Evolutionary conservation across 257 asterid genomes (phyloP), one percentile per base, ranked within the genome.

Genomic region (Jacaranda mimosifolia): DNA sequence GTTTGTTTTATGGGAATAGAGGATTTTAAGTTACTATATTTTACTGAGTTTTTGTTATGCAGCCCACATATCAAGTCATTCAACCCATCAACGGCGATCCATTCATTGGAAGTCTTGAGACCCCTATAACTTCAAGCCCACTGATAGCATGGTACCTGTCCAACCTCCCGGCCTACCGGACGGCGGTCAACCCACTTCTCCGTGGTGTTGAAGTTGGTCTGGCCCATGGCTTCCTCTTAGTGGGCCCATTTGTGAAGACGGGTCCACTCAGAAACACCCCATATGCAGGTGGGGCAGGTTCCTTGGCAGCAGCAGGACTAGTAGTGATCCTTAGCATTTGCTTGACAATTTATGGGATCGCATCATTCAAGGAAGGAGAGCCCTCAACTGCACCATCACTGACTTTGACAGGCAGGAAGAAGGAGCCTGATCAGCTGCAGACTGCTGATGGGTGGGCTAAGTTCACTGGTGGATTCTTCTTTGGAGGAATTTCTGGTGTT

Each of bases 71-170:
- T 87, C 99, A 96, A 90, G 99, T 93, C 35, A 51, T 94, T 67
- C 96, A 92, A 77, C 98, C 99, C 14, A 80, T 94, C 78, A 94
- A 94, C 39, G 98, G 97, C 4, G 99, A 96, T 58, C 99, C 99
- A 1, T 96, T 96, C 89, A 93, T 96, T 18, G 98, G 98, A 66
- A 91, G 97, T 63, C 91, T 93, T 0, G 98, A 93, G 69, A 96
- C 99, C 6, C 99, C 99, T 0, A 85, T 96, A n/a, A 96, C 99
- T 14, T 93, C 98, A 11, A 96, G 99, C 71, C 99, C 99, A 12
- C 65, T 93, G 77, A 85, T 96, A n/a, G 99, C 97, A 0, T 93
- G 97, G 98, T 95, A 83, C 91, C 88, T 94, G 7, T 94, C 99
- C 83, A 94, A 94, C 89, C 90, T 94, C 92, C 97, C 84, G 0